phyloP scores from a whole-genome alignment of 257 asterid genomes.

The Petrea volubilis region DNA sequence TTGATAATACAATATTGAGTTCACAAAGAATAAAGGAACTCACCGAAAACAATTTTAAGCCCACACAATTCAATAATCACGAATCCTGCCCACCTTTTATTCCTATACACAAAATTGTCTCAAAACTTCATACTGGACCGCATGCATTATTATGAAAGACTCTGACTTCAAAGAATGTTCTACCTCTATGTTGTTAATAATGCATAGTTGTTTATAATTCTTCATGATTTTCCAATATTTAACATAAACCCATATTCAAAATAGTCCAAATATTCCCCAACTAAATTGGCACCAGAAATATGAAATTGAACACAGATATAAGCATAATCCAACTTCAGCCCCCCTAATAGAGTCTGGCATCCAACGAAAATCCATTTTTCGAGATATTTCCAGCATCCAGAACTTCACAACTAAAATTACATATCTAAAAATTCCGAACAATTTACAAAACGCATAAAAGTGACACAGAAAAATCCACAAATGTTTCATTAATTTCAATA shows the following conservation, averaged over 20 bases:
- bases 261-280: background rate
- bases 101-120: background rate
- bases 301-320: background rate
- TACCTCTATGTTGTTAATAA: background rate
- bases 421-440: background rate
- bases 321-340: constrained; percentile 18
- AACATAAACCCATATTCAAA: background rate
- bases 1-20: background rate
- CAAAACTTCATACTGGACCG: background rate
- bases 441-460: background rate
- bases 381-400: background rate
- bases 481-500: background rate
- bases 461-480: background rate
- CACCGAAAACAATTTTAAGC: background rate
- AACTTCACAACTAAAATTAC: background rate
- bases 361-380: constrained; percentile 9
- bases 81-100: background rate
- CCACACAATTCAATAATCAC: background rate
- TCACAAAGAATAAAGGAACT: background rate
- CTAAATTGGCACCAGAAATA: constrained; percentile 17
- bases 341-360: background rate
- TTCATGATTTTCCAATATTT: background rate
- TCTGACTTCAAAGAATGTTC: background rate
- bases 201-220: background rate
- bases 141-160: background rate